phyloP scores from a whole-genome alignment of 805 yeast genomes.

The Nakazawaea anatomiae region DNA sequence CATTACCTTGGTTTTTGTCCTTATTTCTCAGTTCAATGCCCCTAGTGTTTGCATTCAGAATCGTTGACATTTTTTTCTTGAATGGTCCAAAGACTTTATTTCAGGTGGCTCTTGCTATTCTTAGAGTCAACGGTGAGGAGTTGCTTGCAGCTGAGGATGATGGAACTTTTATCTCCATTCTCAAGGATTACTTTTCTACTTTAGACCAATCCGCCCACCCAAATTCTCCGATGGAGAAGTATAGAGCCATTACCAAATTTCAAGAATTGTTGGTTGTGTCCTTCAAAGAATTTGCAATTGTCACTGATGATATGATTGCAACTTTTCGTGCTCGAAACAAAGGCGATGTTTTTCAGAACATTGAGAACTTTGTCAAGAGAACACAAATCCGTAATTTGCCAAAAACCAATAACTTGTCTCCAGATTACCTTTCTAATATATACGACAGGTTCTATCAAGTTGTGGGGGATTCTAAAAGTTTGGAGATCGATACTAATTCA shows the following conservation, averaged over 20 bases:
- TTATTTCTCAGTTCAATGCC: constrained; percentile 92
- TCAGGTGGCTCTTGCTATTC: constrained; percentile 89
- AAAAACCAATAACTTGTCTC: constrained; percentile 54
- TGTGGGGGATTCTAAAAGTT: constrained; percentile 44
- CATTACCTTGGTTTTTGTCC: constrained; percentile 94
- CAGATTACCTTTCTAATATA: constrained; percentile 57
- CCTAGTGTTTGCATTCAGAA: constrained; percentile 83
- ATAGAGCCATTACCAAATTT: constrained; percentile 69
- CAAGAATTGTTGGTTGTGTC: constrained; percentile 90
- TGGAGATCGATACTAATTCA: constrained; percentile 5
- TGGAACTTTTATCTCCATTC: constrained; percentile 80
- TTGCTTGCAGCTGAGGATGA: constrained; percentile 80
- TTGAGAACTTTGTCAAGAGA: constrained; percentile 85
- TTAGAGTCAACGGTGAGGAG: constrained; percentile 83
- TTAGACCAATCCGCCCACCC: constrained; percentile 80
- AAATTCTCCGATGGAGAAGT: constrained; percentile 54
- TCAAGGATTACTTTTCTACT: constrained; percentile 74
- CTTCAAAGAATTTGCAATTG: constrained; percentile 79
- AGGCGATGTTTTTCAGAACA: constrained; percentile 74
- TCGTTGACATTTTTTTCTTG: constrained; percentile 82
- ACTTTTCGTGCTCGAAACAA: constrained; percentile 67
- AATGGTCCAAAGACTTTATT: constrained; percentile 88
- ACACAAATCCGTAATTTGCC: constrained; percentile 87
- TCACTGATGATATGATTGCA: constrained; percentile 68
- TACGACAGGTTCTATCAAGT: constrained; percentile 83